Evolutionary conservation across 2,329 filamentous ascomycete genomes (phyloP), one percentile per base, ranked within the genome.

Genomic region (Colletotrichum shisoi): DNA sequence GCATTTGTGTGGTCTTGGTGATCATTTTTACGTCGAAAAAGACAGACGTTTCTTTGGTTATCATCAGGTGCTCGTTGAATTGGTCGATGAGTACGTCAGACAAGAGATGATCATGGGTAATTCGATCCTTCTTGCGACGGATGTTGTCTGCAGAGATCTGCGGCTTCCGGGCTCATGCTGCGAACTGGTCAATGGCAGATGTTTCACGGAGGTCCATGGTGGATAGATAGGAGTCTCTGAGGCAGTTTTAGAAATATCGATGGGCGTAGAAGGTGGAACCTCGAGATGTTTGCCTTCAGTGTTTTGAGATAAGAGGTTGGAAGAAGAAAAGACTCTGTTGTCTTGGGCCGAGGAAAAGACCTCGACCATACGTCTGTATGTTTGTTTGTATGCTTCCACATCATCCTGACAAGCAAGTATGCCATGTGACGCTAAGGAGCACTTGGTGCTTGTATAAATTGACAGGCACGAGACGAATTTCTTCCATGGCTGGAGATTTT

Each of bases 161-260:
- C 3, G 17, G 27, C 9, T 37, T n/a, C 31, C 27, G n/a, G 13
- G 52, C 13, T 4, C 4, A 24, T 3, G 9, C 9, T 3, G 11
- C 39, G 9, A 53, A 27, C 3, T 52, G 17, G 11, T 31, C 39
- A 45, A 46, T 2, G 11, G 21, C 9, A 9, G 59, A 57, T 7
- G 57, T 52, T 24, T 52, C 63, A 15, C 52, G 63, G 45, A 51
- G 7, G 7, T 66, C 52, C 63, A 57, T 66, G 52, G 3, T n/a
- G 40, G 15, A 19, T 13, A 13, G 11, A 17, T 15, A 45, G 17
- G 31, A 45, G 9, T 5, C n/a, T 15, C 21, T 27, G 8, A 1
- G 4, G n/a, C 4, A 12, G 3, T 12, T 34, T 24, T 8, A 7
- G 27, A 9, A 21, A 6, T 57, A 19, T 37, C 6, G 4, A 46